Percentiles rank a stretch among this genome's conserved stretches.
Evolutionary conservation across 139 green algal genomes (phyloP).

Genomic region (Auxenochlorella pyrenoidosa): DNA sequence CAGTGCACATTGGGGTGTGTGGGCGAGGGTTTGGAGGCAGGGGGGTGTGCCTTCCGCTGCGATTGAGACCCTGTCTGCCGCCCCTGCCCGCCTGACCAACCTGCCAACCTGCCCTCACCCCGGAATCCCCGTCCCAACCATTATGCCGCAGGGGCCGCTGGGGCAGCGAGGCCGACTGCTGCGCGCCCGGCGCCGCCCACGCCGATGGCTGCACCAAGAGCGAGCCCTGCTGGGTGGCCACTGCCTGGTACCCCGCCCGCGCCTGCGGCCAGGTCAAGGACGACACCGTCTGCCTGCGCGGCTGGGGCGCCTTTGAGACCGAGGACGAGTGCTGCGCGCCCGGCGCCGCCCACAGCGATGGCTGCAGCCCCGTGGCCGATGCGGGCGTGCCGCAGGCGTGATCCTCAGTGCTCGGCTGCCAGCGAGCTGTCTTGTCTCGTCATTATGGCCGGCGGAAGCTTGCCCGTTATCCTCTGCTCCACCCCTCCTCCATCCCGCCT

Average conservation of each 20-base stretch:
- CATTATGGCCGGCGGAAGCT: no score
- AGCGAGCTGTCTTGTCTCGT: background rate
- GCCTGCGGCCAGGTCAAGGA: conserved; percentile 29
- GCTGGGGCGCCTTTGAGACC: conserved; percentile 36
- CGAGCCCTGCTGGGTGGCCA: conserved; percentile 34
- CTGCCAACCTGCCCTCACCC: background rate
- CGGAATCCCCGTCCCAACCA: background rate
- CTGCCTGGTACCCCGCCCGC: conserved; percentile 23
- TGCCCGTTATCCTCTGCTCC: no score
- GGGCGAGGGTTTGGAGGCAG: no score
- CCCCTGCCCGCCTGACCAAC: background rate
- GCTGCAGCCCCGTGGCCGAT: conserved; percentile 23
- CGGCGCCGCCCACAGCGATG: conserved; percentile 25
- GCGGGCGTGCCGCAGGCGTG: background rate
- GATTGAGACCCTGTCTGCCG: background rate
- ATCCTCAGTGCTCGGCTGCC: no score
- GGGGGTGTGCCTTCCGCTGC: no score
- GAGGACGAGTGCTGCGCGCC: conserved; percentile 37
- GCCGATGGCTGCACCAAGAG: conserved; percentile 32
- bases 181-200: conserved; percentile 20
- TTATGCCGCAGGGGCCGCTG: conserved; percentile 34
- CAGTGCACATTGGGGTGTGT: no score
- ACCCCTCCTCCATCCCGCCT: no score
- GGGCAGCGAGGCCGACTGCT: conserved; percentile 25
- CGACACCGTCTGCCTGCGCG: conserved; percentile 27